Evolutionary conservation across 805 yeast genomes (phyloP), one percentile per base, ranked within the genome.

Genomic region (Yarrowia osloensis): DNA sequence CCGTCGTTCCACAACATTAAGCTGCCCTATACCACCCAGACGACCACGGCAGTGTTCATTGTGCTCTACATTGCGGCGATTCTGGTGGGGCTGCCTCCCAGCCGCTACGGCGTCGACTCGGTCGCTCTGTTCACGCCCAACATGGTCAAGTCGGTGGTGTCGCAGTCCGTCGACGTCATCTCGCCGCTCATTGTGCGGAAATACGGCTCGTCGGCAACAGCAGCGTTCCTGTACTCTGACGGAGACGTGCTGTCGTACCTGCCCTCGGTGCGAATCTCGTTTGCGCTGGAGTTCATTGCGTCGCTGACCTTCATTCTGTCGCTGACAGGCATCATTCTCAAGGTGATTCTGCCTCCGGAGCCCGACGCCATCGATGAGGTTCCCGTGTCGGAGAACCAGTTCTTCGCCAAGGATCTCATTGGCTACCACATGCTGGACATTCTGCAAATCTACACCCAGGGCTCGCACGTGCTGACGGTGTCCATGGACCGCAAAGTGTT

Each of bases 401-500:
- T 73, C 67, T 73, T 24, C 68, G 77, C 72, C 71, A 84, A 79
- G 77, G 82, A 77, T 66, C 80, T 81, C 17, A 74, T 78, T 31
- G 86, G 80, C 12, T 80, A 86, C 4, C 93, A 88, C 74, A 76
- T 79, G 26, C 77, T 89, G 59, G 96, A 91, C 74, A 81, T 89
- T 4, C 80, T 88, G 37, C 82, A 81, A 67, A 78, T 89, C 12
- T 77, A 67, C 17, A 44, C 67, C 19, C 69, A 72, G 40, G 69
- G 68, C 9, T 68, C 73, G 7, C 67, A 67, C 63, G 87, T 89
- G 71, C 81, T 89, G 26, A 86, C 90, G 1, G 82, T 88, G 29
- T 94, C 93, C 4, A 78, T 91, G 73, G 96, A 90, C 71, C 92
- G 88, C 71, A 84, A 82, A 68, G 81, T 90, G 4, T 75, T 85